A percentile compares a stretch with the other conserved stretches of the same genome.
phyloP scores from a whole-genome alignment of 768 basidiomycete species.

The Exidia glandulosa region DNA sequence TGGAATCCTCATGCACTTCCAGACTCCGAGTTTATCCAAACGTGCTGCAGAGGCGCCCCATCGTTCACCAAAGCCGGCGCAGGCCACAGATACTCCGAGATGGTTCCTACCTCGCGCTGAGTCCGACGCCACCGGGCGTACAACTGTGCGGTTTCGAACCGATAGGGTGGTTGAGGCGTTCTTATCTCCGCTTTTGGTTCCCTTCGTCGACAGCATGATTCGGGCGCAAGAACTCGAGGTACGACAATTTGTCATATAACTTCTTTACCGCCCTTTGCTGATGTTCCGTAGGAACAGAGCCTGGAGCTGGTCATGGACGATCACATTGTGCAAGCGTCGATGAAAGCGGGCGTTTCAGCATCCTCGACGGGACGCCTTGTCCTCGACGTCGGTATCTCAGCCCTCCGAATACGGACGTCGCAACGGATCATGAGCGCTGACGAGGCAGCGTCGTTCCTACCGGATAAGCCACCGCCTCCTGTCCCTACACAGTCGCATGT shows the following conservation, averaged over 20 bases:
- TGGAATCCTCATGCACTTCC: neutral
- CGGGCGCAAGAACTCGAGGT: conserved; percentile 39
- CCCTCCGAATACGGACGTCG: conserved; percentile 29
- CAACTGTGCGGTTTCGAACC: neutral
- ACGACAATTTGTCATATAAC: conserved; percentile 11
- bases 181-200: conserved; percentile 47
- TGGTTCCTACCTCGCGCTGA: no score
- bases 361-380: conserved; percentile 10
- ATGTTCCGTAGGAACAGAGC: conserved; percentile 22
- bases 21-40: neutral
- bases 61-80: neutral
- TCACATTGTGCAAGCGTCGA: conserved; percentile 24
- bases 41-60: neutral
- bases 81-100: no score
- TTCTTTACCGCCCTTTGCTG: conserved; percentile 1
- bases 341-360: no score
- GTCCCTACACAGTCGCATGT: neutral
- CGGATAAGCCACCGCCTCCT: neutral
- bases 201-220: conserved; percentile 32
- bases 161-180: conserved; percentile 22
- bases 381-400: conserved; percentile 34
- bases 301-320: conserved; percentile 29
- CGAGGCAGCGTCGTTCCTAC: conserved; percentile 4
- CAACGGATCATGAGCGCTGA: conserved; percentile 35
- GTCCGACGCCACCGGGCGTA: neutral